phyloP scores from a whole-genome alignment of 495 filamentous ascomycete species.

The Aspergillus avenaceus region DNA sequence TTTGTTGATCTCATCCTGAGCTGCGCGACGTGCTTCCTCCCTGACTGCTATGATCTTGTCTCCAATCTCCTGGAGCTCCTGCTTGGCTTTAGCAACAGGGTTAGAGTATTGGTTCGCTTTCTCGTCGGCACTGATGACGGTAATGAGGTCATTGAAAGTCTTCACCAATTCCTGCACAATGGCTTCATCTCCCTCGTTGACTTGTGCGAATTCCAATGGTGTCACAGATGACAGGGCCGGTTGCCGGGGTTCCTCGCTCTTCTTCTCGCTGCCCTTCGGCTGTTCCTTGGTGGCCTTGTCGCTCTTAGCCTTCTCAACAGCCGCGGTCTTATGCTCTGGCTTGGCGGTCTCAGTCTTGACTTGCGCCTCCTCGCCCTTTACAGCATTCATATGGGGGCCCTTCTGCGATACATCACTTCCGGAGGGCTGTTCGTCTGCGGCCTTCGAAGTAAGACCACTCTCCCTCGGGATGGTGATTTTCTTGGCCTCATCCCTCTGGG shows the following conservation, averaged over 20 bases:
- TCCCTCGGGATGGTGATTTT: slow-evolving; percentile 80
- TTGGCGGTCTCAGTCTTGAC: slow-evolving; percentile 23
- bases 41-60: slow-evolving; percentile 71
- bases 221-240: slow-evolving; percentile 44
- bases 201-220: slow-evolving; percentile 69
- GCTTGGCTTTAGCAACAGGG: slow-evolving; percentile 78
- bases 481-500: slow-evolving; percentile 54
- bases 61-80: slow-evolving; percentile 71
- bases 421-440: slow-evolving; percentile 53
- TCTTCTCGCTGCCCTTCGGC: slow-evolving; percentile 14
- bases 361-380: slow-evolving; percentile 20
- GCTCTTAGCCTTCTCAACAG: slow-evolving; percentile 41
- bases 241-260: slow-evolving; percentile 27
- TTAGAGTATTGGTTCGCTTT: slow-evolving; percentile 67
- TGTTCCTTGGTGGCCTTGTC: slow-evolving; percentile 33
- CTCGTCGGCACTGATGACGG: slow-evolving; percentile 78
- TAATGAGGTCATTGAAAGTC: slow-evolving; percentile 92
- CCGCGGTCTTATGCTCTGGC: slow-evolving; percentile 30
- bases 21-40: slow-evolving; percentile 57
- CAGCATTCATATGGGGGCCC: slow-evolving; percentile 45
- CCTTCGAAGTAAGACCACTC: slow-evolving; percentile 80
- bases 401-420: slow-evolving; percentile 42
- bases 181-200: slow-evolving; percentile 72
- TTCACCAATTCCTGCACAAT: slow-evolving; percentile 91
- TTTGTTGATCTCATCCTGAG: slow-evolving; percentile 68